Base-by-base conservation (phyloP, 305 asterid species). In the Plantago lanceolata region DNA sequence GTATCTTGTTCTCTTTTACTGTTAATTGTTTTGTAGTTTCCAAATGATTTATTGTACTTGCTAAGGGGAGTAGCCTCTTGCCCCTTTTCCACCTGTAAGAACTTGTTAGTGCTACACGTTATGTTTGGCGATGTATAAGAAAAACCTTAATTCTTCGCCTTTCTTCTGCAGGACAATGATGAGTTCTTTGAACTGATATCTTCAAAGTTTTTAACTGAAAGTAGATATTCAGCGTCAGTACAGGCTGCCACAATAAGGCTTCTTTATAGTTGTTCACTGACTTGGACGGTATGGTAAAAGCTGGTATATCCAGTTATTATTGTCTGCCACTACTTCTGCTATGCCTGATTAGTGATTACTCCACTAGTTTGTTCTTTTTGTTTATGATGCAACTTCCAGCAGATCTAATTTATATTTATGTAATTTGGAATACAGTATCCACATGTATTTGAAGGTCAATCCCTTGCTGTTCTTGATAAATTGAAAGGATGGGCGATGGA, bases 401-500 rank as follows among this genome's bases (percentile, higher is more conserved):
- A 33, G 53, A 64, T 18, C 24, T 71, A 69, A 70, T 71, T 61
- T 53, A 64, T 14, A 21, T 19, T 20, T 40, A 61, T 31, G 62
- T 58, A 66, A 51, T 68, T 66, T 83, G 74, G 63, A 65, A 71
- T 87, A 66, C 95, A 94, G 99, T 88, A 85, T 81, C 97, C 96
- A 28, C 97, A 90, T 74, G 85, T 78, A 50, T 90, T 90, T 78
- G 99, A 94, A 75, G 96, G 90, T 58, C 79, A 81, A 61, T 96
- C 90, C 75, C 76, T 90, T 58, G 91, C 78, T 61, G 96, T 94
- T 77, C 76, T 90, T 58, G 94, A 81, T 61, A 86, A 84, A 53
- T 44, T 94, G 63, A 90, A 94, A 80, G 77, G 83, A 59, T 94
- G 99, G 99, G 94, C 82, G 76, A 90, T 84, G 84, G 96, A 90